Conservation (phyloP, 352 stramenopile genomes). For the Poterioochromonas sp. region DNA sequence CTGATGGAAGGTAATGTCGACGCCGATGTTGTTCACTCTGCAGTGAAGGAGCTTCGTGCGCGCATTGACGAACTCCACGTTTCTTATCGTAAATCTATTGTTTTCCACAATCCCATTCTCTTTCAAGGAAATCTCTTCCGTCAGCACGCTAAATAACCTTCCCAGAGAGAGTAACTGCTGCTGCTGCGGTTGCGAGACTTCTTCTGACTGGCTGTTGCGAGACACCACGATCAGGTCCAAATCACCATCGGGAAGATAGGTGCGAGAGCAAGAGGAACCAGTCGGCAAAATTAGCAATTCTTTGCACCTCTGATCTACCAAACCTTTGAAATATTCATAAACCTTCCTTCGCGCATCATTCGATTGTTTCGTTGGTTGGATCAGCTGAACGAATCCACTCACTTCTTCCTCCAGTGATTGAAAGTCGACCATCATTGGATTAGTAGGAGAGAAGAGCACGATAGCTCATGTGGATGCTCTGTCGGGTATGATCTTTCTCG, state of each 20-base stretch:
- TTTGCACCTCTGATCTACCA: too few relatives aligned
- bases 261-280: background rate
- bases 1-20: background rate
- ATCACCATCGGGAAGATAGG: background rate
- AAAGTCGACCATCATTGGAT: too few relatives aligned
- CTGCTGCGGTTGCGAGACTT: background rate
- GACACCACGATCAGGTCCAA: background rate
- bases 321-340: too few relatives aligned
- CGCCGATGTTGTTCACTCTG: background rate
- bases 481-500: too few relatives aligned
- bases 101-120: too few relatives aligned
- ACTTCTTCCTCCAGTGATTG: too few relatives aligned
- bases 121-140: background rate
- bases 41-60: background rate
- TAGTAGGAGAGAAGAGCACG: too few relatives aligned
- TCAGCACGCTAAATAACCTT: background rate
- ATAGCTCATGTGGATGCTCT: too few relatives aligned
- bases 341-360: too few relatives aligned
- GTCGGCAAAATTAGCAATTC: too few relatives aligned
- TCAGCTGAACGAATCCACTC: too few relatives aligned
- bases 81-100: background rate
- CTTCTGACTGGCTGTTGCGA: background rate
- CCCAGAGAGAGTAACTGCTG: background rate
- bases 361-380: too few relatives aligned
- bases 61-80: constrained; percentile 2